A percentile compares a stretch with the other conserved stretches of the same genome.
These are phyloP conservation scores for Neonectria faginata DNA, from an alignment of 2,329 filamentous ascomycete species.

Conservation along the genomic window DNA sequence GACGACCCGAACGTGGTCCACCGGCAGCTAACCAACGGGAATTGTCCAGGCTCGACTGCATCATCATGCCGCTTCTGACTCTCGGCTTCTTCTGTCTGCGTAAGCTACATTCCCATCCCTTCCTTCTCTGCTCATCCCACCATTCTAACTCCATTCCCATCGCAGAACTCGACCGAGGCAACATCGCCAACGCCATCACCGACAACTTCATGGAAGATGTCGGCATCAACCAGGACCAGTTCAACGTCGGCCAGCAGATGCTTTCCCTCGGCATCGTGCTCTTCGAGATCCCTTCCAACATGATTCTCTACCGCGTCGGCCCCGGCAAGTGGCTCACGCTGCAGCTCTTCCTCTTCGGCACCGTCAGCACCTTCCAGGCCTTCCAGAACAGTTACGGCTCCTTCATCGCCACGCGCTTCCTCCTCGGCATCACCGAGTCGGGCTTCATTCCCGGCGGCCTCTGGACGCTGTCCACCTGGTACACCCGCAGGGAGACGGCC, in stretches of 20 bases:
- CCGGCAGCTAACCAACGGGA: conserved; percentile 1
- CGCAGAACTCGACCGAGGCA: conserved; percentile 51
- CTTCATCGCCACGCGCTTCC: conserved; percentile 62
- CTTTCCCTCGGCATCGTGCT: conserved; percentile 63
- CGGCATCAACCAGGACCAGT: conserved; percentile 61
- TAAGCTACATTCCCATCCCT: conserved; percentile 27
- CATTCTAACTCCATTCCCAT: no score
- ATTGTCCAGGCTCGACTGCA: conserved; percentile 50
- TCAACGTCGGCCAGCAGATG: conserved; percentile 64
- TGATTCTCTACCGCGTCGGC: conserved; percentile 50
- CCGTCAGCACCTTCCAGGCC: conserved; percentile 66
- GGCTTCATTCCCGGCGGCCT: conserved; percentile 66
- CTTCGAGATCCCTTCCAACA: conserved; percentile 54
- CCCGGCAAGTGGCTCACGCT: conserved; percentile 65
- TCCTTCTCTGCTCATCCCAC: no score
- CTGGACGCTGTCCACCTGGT: conserved; percentile 67
- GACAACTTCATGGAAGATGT: conserved; percentile 63
- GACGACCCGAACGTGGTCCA: background rate
- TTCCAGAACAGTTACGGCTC: conserved; percentile 61
- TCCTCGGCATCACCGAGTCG: conserved; percentile 65
- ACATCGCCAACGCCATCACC: conserved; percentile 62
- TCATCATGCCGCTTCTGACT: conserved; percentile 57
- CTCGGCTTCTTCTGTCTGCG: conserved; percentile 58
- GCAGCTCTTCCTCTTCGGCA: conserved; percentile 65
- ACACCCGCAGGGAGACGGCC: conserved; percentile 63